These are phyloP conservation scores for Diplodia intermedia DNA, from an alignment of 2,329 filamentous ascomycete genomes.

Conservation along the genomic window DNA sequence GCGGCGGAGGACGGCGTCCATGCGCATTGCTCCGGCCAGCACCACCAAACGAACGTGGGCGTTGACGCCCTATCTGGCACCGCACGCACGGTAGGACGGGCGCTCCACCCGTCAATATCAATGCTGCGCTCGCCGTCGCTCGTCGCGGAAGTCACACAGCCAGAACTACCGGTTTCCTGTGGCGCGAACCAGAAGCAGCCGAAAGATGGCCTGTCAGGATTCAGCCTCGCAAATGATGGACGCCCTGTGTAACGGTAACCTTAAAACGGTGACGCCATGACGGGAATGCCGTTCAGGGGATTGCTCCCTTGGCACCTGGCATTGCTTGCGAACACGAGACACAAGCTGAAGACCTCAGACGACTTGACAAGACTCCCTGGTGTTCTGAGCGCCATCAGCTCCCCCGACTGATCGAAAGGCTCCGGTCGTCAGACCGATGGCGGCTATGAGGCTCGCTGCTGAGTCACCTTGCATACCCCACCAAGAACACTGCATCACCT, in stretches of 20 bases:
- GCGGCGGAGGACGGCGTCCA: neutral
- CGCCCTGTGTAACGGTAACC: conserved; percentile 23
- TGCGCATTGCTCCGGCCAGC: conserved; percentile 2
- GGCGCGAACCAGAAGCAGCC: conserved; percentile 4
- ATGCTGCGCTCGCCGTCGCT: neutral
- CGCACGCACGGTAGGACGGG: neutral
- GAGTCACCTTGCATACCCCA: conserved; percentile 25
- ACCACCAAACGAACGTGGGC: neutral
- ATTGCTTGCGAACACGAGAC: conserved; percentile 16
- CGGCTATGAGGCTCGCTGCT: conserved; percentile 20
- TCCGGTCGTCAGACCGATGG: neutral
- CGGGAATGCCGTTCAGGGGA: conserved; percentile 30
- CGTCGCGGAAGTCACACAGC: neutral
- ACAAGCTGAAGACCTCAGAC: conserved; percentile 16
- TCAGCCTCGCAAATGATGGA: conserved; percentile 1
- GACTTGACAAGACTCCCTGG: neutral
- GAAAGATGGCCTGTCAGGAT: neutral
- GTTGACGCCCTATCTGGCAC: conserved; percentile 12
- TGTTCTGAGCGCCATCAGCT: conserved; percentile 11
- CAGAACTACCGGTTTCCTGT: neutral
- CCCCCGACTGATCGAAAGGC: conserved; percentile 1
- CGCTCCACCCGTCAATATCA: neutral
- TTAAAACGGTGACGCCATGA: conserved; percentile 29
- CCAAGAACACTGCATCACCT: conserved; percentile 22
- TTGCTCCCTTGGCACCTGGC: conserved; percentile 16